Base-by-base conservation (phyloP, 1,284 basidiomycete species). In the Tilletia walkeri region DNA sequence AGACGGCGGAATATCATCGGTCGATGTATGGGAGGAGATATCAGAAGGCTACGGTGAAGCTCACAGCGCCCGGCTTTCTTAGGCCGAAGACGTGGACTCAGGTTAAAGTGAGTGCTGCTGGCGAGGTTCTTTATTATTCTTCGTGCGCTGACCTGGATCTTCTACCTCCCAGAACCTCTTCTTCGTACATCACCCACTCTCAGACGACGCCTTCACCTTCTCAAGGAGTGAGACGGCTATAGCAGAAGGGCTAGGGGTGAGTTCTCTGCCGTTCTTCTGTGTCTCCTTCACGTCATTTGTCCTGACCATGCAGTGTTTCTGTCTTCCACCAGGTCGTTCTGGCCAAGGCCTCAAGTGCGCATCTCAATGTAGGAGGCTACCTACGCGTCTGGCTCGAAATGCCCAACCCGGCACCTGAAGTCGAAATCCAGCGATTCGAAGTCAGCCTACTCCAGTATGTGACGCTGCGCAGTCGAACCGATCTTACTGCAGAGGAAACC, bases 281-380 rank as follows among this genome's bases (percentile, higher is more conserved):
- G 24, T 30, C 20, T 36, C 16, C 56, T 18, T 14, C 56, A 18
- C 14, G 20, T 30, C 18, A 38, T 18, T 30, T 30, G 14, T 59
- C 34, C 30, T 38, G 30, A 18, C 30, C 12, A 30, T 30, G 24
- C 24, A 30, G 24, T 30, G 24, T 30, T 30, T 30, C 24, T 30
- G 24, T 30, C 24, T 30, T 30, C 16, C 7, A 7, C 34, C 59
- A 63, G 59, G 36, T 63, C 36, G 59, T 63, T 12, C 18, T 38
- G 4, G 20, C 59, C 16, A 63, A 63, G 4, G 36, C 59, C 2
- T 39, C 59, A 3, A 63, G 34, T 20, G 59, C 59, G 66, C 76
- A 77, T 65, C 48, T 77, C 41, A 77, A 74, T 2, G 76, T 77
- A 1, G 76, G 76, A n/a, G 76, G 76, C 2, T 77, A 77, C 45